Evolutionary conservation across 306 rosid species (phyloP).

Genomic region (Malus fusca): DNA sequence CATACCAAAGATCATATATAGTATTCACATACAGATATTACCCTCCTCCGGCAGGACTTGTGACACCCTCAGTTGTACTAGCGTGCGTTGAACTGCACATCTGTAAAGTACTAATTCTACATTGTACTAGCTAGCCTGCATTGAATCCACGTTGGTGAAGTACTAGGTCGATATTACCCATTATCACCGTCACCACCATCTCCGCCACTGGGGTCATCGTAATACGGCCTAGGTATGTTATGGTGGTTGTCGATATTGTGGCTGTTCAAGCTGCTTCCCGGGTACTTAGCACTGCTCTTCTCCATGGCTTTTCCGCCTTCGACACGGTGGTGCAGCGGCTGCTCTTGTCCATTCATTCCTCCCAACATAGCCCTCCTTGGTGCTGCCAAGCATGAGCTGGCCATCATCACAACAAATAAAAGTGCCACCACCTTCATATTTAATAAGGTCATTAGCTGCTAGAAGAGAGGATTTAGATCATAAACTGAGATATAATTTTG

Average conservation of each 20-base stretch:
- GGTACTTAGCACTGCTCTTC: conserved; percentile 19
- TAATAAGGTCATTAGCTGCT: background rate
- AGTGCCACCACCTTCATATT: conserved; percentile 42
- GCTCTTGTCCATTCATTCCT: conserved; percentile 41
- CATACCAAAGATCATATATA: too few relatives aligned
- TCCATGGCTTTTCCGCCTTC: conserved; percentile 23
- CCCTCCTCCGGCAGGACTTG: too few relatives aligned
- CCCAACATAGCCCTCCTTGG: conserved; percentile 29
- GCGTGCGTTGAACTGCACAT: too few relatives aligned
- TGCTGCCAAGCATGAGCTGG: conserved; percentile 22
- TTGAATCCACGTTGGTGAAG: background rate
- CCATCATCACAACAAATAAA: conserved; percentile 21
- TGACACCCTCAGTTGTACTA: too few relatives aligned
- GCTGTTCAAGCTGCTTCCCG: conserved; percentile 17
- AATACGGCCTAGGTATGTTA: conserved; percentile 31
- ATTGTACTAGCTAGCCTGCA: too few relatives aligned
- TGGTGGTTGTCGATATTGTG: conserved; percentile 38
- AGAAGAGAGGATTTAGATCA: background rate
- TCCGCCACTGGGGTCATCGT: conserved; percentile 27
- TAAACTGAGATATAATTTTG: background rate
- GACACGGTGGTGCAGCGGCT: conserved; percentile 26
- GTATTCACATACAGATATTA: too few relatives aligned
- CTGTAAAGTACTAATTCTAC: too few relatives aligned
- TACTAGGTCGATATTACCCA: conserved; percentile 11
- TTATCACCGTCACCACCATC: conserved; percentile 22